Percentiles rank a stretch among this genome's conserved stretches.
Conservation (phyloP, 371 early-diverging fungal genomes). For the Choanephora cucurbitarum region DNA sequence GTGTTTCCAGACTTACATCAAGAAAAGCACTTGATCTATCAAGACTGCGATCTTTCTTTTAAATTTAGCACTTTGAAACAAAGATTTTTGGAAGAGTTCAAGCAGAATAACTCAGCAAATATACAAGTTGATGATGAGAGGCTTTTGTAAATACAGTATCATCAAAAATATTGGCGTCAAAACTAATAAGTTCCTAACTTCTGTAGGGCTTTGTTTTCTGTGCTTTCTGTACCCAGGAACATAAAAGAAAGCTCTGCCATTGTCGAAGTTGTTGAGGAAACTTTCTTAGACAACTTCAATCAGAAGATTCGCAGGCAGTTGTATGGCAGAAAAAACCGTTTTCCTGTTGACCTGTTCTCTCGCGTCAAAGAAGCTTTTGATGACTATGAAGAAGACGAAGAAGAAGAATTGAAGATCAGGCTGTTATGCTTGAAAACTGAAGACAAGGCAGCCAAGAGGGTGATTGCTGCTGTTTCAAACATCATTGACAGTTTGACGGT, state of each 20-base stretch:
- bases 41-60: not conserved
- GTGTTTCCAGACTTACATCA: not conserved
- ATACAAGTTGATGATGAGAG: not conserved
- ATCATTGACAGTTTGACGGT: not conserved
- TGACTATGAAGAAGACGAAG: not conserved
- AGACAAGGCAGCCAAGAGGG: not conserved
- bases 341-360: not conserved
- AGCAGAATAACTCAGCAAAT: not conserved
- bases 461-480: not conserved
- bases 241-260: not conserved
- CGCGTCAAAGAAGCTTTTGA: not conserved
- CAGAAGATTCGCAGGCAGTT: not conserved
- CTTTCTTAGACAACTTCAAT: not conserved
- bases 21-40: not conserved
- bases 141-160: not conserved
- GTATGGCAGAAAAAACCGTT: not conserved
- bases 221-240: not conserved
- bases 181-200: not conserved
- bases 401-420: not conserved
- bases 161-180: not conserved
- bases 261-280: not conserved
- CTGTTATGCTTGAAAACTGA: not conserved
- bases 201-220: not conserved
- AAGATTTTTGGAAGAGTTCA: not conserved
- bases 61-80: not conserved